These are phyloP conservation scores for Chalciporus chontae DNA, from an alignment of 768 basidiomycete species.

Conservation along the genomic window DNA sequence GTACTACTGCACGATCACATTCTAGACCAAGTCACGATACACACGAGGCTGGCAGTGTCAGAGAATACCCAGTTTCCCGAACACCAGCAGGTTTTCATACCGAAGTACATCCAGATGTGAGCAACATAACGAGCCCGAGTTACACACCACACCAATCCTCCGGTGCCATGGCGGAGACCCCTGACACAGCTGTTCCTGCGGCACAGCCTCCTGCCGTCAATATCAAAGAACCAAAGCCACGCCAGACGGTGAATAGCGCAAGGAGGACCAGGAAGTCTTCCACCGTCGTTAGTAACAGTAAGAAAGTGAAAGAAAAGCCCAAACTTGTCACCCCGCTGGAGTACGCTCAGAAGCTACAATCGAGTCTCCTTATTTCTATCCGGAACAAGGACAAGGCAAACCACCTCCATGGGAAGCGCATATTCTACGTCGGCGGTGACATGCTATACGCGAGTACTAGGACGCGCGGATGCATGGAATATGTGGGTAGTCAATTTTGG, in stretches of 20 bases:
- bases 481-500: slow-evolving; percentile 41
- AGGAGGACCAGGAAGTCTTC: slow-evolving; percentile 7
- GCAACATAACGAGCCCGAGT: slow-evolving; percentile 22
- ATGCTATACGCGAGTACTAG: slow-evolving; percentile 45
- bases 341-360: slow-evolving; percentile 49
- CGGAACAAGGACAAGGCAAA: slow-evolving; percentile 18
- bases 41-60: not conserved
- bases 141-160: slow-evolving; percentile 1
- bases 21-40: not conserved
- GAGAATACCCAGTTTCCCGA: not conserved
- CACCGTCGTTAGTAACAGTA: slow-evolving; percentile 7
- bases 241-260: slow-evolving; percentile 22
- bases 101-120: slow-evolving; percentile 1
- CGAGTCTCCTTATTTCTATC: slow-evolving; percentile 22
- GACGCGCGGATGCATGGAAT: slow-evolving; percentile 57
- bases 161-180: not conserved
- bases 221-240: slow-evolving; percentile 8
- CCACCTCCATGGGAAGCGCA: slow-evolving; percentile 50
- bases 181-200: not conserved
- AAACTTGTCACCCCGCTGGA: slow-evolving; percentile 45
- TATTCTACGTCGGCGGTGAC: slow-evolving; percentile 62
- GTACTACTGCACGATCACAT: not conserved
- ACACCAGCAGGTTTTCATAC: slow-evolving; percentile 10
- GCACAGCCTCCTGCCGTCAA: not conserved
- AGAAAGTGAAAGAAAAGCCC: slow-evolving; percentile 40